Evolutionary conservation across 2,329 filamentous ascomycete species (phyloP).

Genomic region (Lizonia empirigonia): DNA sequence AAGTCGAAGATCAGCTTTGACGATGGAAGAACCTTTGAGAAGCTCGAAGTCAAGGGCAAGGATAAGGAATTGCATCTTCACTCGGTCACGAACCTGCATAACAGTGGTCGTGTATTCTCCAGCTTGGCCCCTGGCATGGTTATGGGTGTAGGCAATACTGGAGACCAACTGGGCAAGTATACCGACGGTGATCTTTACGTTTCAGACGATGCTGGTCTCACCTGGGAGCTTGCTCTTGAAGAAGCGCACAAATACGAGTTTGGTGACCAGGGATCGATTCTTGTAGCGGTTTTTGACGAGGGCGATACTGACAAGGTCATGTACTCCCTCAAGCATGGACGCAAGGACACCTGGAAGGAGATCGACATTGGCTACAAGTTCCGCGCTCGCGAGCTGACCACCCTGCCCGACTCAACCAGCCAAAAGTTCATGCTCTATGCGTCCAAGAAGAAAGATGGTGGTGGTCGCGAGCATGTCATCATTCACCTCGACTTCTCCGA

Average conservation of each 20-base stretch:
- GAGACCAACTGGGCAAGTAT: constrained; percentile 72
- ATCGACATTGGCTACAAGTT: constrained; percentile 74
- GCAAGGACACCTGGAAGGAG: constrained; percentile 70
- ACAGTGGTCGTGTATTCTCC: constrained; percentile 86
- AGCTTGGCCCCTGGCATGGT: constrained; percentile 91
- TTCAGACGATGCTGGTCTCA: constrained; percentile 87
- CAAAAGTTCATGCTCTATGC: constrained; percentile 86
- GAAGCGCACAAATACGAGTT: constrained; percentile 96
- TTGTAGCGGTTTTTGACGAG: constrained; percentile 79
- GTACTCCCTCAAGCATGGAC: constrained; percentile 90
- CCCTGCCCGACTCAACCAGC: constrained; percentile 89
- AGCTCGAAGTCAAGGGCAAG: constrained; percentile 69
- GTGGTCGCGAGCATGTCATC: constrained; percentile 64
- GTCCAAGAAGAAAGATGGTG: constrained; percentile 48
- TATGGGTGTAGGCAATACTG: constrained; percentile 92
- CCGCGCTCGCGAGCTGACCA: constrained; percentile 76
- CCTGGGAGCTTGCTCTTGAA: constrained; percentile 75
- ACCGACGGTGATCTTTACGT: constrained; percentile 80
- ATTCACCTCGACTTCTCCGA: constrained; percentile 83
- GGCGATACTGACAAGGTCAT: constrained; percentile 65
- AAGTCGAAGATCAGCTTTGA: constrained; percentile 90
- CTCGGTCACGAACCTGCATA: constrained; percentile 83
- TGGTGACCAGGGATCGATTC: constrained; percentile 86
- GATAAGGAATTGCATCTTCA: constrained; percentile 80
- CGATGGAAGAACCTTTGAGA: constrained; percentile 84